These are phyloP conservation scores for Solanum infundibuliforme DNA, from an alignment of 257 asterid species.

Conservation along the genomic window DNA sequence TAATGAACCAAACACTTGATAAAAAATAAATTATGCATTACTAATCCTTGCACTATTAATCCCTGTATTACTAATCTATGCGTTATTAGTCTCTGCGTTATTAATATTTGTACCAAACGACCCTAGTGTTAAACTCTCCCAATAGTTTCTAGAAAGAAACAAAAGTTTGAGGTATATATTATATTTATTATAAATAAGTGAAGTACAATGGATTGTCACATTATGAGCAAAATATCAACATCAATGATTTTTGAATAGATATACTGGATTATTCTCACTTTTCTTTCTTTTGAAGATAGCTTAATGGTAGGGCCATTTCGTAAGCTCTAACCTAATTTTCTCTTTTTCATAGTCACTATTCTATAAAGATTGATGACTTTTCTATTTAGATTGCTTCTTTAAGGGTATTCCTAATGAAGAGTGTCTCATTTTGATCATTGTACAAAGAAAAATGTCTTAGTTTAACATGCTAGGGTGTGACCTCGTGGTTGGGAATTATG, in stretches of 20 bases:
- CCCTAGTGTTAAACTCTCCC: neutral
- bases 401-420: neutral
- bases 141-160: neutral
- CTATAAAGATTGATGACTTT: neutral
- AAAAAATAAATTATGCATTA: too few relatives aligned
- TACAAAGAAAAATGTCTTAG: neutral
- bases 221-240: neutral
- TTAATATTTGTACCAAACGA: too few relatives aligned
- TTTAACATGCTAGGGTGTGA: neutral
- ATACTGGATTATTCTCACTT: neutral
- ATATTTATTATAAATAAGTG: neutral
- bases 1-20: too few relatives aligned
- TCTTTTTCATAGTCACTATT: neutral
- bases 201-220: neutral
- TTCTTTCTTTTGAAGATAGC: neutral
- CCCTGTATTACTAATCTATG: too few relatives aligned
- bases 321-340: too few relatives aligned
- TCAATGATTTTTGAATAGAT: neutral
- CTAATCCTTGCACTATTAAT: too few relatives aligned
- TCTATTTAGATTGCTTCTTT: slow-evolving; percentile 7
- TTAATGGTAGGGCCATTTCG: neutral
- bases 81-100: too few relatives aligned
- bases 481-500: neutral
- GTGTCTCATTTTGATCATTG: neutral
- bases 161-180: neutral